phyloP scores from a whole-genome alignment of 352 stramenopile species.

The Globisporangium ultimum region DNA sequence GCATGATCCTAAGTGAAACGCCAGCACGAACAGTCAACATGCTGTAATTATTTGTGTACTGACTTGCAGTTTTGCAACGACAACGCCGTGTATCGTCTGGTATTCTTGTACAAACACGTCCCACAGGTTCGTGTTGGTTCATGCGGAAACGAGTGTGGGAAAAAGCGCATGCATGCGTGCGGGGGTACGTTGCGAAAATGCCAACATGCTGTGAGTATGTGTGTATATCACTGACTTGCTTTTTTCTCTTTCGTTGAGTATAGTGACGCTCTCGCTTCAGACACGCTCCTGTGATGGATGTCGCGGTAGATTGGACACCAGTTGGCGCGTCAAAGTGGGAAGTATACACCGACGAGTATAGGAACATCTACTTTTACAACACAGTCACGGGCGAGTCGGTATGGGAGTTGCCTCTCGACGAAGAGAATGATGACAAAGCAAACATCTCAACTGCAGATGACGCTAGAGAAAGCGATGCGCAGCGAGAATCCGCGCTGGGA shows the following conservation, averaged over 20 bases:
- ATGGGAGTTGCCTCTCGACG: slow-evolving; percentile 61
- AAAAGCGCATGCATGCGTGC: too few species aligned
- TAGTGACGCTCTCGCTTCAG: too few species aligned
- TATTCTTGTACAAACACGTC: slow-evolving; percentile 9
- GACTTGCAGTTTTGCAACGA: too few species aligned
- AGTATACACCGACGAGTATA: slow-evolving; percentile 56
- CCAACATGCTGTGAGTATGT: too few species aligned
- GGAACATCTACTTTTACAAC: slow-evolving; percentile 81
- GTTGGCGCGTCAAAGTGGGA: slow-evolving; percentile 41
- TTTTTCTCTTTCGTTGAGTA: too few species aligned
- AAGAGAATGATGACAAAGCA: slow-evolving; percentile 15
- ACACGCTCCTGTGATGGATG: too few species aligned
- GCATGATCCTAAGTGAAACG: too few species aligned
- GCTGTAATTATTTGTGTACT: too few species aligned
- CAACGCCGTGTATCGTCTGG: slow-evolving; percentile 5
- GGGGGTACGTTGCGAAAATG: too few species aligned
- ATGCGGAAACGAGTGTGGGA: background rate
- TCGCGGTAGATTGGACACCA: background rate
- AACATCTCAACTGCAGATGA: background rate
- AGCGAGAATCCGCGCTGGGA: background rate
- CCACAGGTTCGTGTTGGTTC: slow-evolving; percentile 3
- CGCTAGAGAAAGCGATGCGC: background rate
- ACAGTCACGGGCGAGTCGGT: slow-evolving; percentile 54
- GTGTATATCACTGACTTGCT: too few species aligned
- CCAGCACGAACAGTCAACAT: too few species aligned